Evolutionary conservation across 257 asterid species (phyloP), one percentile per base, ranked within the genome.

Genomic region (Jasminum sambac): DNA sequence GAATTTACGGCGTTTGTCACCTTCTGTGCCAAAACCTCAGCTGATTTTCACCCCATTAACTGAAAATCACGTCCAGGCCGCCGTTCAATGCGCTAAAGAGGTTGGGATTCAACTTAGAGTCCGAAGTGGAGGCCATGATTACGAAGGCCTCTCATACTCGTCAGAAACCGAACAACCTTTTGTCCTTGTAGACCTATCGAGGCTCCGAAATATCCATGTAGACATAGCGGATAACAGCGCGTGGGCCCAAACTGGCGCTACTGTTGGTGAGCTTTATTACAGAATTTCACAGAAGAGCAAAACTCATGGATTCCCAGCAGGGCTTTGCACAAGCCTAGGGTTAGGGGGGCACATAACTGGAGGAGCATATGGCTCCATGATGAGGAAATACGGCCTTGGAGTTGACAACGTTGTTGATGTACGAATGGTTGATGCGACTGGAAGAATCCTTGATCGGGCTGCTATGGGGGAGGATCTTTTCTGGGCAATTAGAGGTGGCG

Each of bases 401-500:
- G 86, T 84, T 0, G 92, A 86, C 41, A 86, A 86, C 66, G 89
- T 84, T 37, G 60, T 82, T 1, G 89, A 86, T 75, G 92, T 88
- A 13, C 70, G 82, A 10, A 84, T 86, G 9, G 85, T 84, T 0
- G 89, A 86, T 67, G 77, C 85, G 0, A 75, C 73, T 8, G 92
- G 92, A 2, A 76, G 86, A 58, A 73, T 86, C 50, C 89, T 82
- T 0, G 81, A 86, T 5, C 63, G 92, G 43, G 76, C 60, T 14
- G 76, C 85, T 0, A 86, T 86, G 92, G 92, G 92, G 13, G 87
- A 84, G 61, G 89, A 86, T 67, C 67, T 86, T 36, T 86, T 86
- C 41, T 86, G 91, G 91, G 91, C 91, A 0, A 79, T 86, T 12
- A 64, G 92, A 46, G 92, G 92, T 1, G 92, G 86, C 2, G 92